These are phyloP conservation scores for Populus simonii DNA, from an alignment of 345 rosid genomes.

Conservation along the genomic window DNA sequence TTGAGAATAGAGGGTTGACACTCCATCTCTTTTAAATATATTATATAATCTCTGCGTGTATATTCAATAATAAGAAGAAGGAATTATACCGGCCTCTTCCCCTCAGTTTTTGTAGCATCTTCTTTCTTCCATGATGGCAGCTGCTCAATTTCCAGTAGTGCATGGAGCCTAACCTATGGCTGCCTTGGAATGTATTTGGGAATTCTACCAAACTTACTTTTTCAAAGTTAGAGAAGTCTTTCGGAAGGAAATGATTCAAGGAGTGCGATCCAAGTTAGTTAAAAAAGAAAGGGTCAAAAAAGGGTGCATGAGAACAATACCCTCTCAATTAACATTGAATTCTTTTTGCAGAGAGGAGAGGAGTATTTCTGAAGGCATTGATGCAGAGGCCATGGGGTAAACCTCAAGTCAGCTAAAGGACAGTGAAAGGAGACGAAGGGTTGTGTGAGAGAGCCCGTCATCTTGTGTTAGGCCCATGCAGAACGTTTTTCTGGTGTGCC, in stretches of 20 bases:
- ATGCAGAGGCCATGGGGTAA: constrained; percentile 31
- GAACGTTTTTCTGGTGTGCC: constrained; percentile 10
- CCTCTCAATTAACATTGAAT: background rate
- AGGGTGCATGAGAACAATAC: constrained; percentile 1
- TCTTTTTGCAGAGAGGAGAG: background rate
- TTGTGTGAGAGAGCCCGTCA: constrained; percentile 17
- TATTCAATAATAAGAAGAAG: background rate
- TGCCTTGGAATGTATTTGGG: constrained; percentile 3
- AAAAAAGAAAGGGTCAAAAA: background rate
- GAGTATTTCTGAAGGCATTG: constrained; percentile 37
- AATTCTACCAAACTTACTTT: constrained; percentile 6
- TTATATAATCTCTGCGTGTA: background rate
- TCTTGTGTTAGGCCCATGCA: constrained; percentile 8
- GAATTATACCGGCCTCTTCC: background rate
- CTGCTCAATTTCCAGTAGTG: background rate
- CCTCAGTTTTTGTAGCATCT: background rate
- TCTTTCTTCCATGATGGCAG: background rate
- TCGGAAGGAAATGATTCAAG: constrained; percentile 40
- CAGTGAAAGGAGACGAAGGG: background rate
- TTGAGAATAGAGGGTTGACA: too few species aligned
- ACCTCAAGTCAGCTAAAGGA: constrained; percentile 34
- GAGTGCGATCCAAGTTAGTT: constrained; percentile 49
- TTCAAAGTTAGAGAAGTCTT: constrained; percentile 21
- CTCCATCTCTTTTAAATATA: too few species aligned
- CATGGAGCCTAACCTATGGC: constrained; percentile 14